Evolutionary conservation across 23 red algal species (phyloP), one percentile per base, ranked within the genome.

Genomic region (Rhodosorus marinus): DNA sequence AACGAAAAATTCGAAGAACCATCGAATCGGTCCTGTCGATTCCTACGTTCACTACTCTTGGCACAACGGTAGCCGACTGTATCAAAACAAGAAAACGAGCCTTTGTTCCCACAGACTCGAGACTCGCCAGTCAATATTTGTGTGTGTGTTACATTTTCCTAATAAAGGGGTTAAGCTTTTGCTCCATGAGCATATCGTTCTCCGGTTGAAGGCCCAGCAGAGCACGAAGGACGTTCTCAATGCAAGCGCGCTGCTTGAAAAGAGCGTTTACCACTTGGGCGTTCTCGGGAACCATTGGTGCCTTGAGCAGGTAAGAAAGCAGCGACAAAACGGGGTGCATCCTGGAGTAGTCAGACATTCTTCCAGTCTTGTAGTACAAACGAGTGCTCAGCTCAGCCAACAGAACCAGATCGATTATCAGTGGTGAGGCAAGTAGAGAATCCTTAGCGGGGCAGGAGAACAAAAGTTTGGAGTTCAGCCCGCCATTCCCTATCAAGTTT

Each of bases 291-390:
- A 85, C 78, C 47, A 98, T 52, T 6, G 90, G 90, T 24, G 90
- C 90, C 60, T 98, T 98, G 17, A 98, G 60, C 71, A 98, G 65
- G 53, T 86, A 98, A 5, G 61, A 71, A 38, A 98, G 38, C 8
- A 98, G 62, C 47, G 90, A 98, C 40, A 98, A 63, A 25, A 98
- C 90, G 1, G 78, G 79, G 65, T 98, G 90, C 52, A 98, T 81
- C 9, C 36, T 43, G 14, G 59, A 52, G 50, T 59, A 81, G 26
- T 60, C 19, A 24, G 17, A 33, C 55, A 74, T 78, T 27, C 52
- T 70, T 26, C 34, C 59, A 1, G 62, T 70, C 27, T 69, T 66
- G 70, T 80, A 76, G 14, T 57, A 65, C 54, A 98, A 86, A 29
- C 90, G 79, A 38, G 62, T 68, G 6, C 68, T 70, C 0, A 98